Evolutionary conservation across 2,329 filamentous ascomycete genomes (phyloP).

Genomic region (Lachnellula willkommii): DNA sequence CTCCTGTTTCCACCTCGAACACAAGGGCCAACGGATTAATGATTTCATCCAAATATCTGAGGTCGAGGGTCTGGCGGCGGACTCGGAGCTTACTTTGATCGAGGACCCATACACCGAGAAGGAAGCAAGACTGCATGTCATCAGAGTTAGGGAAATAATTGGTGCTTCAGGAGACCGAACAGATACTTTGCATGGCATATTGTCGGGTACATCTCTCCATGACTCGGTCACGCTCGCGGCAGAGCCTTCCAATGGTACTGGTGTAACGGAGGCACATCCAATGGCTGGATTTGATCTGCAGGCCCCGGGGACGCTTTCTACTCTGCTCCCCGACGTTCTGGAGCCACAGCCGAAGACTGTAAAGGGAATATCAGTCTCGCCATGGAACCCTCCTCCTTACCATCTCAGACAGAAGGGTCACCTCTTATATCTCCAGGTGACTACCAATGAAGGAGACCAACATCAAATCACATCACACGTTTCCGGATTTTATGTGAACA

Average conservation of each 20-base stretch:
- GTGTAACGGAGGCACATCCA: conserved; percentile 43
- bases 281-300: conserved; percentile 74
- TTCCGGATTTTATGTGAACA: conserved; percentile 95
- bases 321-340: conserved; percentile 63
- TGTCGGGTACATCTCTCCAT: conserved; percentile 80
- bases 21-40: conserved; percentile 83
- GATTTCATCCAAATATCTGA: conserved; percentile 92
- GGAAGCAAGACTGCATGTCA: conserved; percentile 90
- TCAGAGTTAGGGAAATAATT: conserved; percentile 86
- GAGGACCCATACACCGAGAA: conserved; percentile 98
- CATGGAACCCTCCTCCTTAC: conserved; percentile 95
- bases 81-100: conserved; percentile 74
- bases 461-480: conserved; percentile 90
- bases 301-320: conserved; percentile 60
- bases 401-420: conserved; percentile 88
- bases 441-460: conserved; percentile 91
- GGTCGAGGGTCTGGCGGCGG: conserved; percentile 69
- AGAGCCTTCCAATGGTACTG: conserved; percentile 33
- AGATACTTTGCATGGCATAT: conserved; percentile 79
- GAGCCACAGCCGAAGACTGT: conserved; percentile 79
- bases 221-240: conserved; percentile 56
- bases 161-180: conserved; percentile 85
- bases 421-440: conserved; percentile 81
- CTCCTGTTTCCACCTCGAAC: conserved; percentile 97
- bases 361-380: conserved; percentile 79